Evolutionary conservation across 148 eudicot genomes (phyloP), one percentile per base, ranked within the genome.

Genomic region (Fagopyrum esculentum): DNA sequence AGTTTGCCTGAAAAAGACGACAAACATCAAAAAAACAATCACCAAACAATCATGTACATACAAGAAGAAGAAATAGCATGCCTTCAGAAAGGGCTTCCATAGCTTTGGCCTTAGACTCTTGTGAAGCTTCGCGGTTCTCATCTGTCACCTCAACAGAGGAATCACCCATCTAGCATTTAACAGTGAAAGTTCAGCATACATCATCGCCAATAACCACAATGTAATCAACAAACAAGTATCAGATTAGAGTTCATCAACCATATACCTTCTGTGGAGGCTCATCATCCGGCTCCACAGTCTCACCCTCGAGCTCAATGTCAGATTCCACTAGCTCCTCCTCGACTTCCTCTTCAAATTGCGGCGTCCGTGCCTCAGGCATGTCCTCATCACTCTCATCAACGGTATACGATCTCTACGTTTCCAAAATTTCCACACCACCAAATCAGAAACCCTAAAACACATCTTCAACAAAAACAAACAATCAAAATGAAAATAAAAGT

Each of bases 221-320:
- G 52, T 49, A 45, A 50, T 26, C 48, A 64, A 35, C 40, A 54
- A 48, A 13, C 51, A 4, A 64, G 54, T 64, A 7, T 45, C 49
- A 30, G 76, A 68, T 17, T 46, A 5, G 4, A 75, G 61, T 4
- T 2, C 15, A 30, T 57, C 17, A 75, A 71, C 35, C 76, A 47
- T 0, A 43, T 44, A 94, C 97, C 96, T 92, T 87, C 46, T 90
- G 92, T 6, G 96, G 97, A 78, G 89, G 92, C 81, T 94, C 97
- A 77, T 87, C 82, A 71, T 94, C 98, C 76, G 98, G 98, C 78
- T 92, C 96, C 73, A 94, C 89, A 51, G 75, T 80, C 17, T 94
- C 96, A 69, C 97, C 91, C 76, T 94, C 97, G 44, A 94, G 82
- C 83, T 94, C 98, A 61, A 92, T 75, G 73, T 94, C 97, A 72